Percentiles rank a stretch among this genome's conserved stretches.
These are phyloP conservation scores for Candida gigantensis DNA, from an alignment of 1,139 yeast species.

Conservation along the genomic window DNA sequence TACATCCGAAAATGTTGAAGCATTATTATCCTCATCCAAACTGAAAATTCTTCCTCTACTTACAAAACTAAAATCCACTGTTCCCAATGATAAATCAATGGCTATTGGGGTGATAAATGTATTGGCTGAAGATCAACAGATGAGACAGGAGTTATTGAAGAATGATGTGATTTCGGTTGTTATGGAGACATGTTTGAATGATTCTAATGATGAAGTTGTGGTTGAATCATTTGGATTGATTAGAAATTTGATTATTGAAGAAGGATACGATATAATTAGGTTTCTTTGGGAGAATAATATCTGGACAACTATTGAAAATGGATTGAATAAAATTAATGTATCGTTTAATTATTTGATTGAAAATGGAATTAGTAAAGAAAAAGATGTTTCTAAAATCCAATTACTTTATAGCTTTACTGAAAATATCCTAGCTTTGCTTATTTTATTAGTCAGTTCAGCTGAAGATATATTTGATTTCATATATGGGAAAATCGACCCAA, in stretches of 20 bases:
- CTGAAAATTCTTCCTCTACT: constrained; percentile 69
- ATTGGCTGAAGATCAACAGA: constrained; percentile 64
- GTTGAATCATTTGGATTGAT: constrained; percentile 80
- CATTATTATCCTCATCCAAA: constrained; percentile 36
- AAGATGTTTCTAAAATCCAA: constrained; percentile 45
- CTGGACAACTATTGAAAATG: constrained; percentile 58
- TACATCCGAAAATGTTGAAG: constrained; percentile 41
- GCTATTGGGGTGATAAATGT: constrained; percentile 76
- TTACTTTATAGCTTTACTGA: constrained; percentile 69
- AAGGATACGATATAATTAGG: constrained; percentile 82
- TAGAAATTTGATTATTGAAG: constrained; percentile 78
- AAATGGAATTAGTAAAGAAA: constrained; percentile 19
- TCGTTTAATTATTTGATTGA: constrained; percentile 48
- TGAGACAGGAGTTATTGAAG: constrained; percentile 65
- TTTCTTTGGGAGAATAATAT: constrained; percentile 78
- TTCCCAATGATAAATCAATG: constrained; percentile 74
- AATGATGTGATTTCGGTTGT: constrained; percentile 67
- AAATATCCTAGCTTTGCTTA: constrained; percentile 67
- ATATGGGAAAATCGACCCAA: constrained; percentile 41
- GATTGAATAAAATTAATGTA: constrained; percentile 49
- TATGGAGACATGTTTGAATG: constrained; percentile 65
- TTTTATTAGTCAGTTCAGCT: constrained; percentile 66
- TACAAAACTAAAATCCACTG: constrained; percentile 59
- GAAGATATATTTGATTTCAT: constrained; percentile 60
- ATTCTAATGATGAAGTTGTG: constrained; percentile 69